Evolutionary conservation across 2,329 filamentous ascomycete species (phyloP).

Genomic region (Herpotrichia juniperi): DNA sequence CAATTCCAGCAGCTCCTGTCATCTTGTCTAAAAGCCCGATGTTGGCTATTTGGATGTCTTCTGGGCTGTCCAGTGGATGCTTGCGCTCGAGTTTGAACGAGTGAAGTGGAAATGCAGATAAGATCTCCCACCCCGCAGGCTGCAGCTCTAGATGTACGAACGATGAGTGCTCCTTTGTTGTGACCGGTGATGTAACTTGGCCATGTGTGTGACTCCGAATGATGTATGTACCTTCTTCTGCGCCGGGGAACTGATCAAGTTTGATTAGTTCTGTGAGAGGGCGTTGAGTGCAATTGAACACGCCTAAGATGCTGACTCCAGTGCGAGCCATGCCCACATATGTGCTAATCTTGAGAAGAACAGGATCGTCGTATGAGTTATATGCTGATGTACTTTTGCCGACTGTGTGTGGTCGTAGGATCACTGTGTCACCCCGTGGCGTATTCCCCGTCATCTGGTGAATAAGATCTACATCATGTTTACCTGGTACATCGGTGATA

Average conservation of each 20-base stretch:
- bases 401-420: conserved; percentile 77
- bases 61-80: conserved; percentile 41
- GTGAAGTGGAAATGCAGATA: conserved; percentile 73
- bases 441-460: conserved; percentile 80
- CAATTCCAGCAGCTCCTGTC: conserved; percentile 82
- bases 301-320: conserved; percentile 77
- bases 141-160: conserved; percentile 69
- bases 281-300: conserved; percentile 79
- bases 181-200: conserved; percentile 61
- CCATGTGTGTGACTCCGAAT: conserved; percentile 75
- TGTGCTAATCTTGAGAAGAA: conserved; percentile 77
- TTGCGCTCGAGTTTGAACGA: conserved; percentile 56
- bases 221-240: conserved; percentile 67
- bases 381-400: conserved; percentile 78
- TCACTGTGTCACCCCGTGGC: conserved; percentile 73
- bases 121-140: conserved; percentile 76
- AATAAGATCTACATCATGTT: conserved; percentile 78
- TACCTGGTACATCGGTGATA: conserved; percentile 86
- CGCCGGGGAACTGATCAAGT: conserved; percentile 75
- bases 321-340: conserved; percentile 73
- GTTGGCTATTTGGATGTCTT: conserved; percentile 64
- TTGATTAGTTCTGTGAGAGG: conserved; percentile 72
- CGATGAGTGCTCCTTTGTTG: conserved; percentile 50
- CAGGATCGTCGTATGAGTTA: conserved; percentile 73
- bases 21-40: conserved; percentile 86